Base-by-base conservation (phyloP, 106 monocot species). In the Amphibolis antarctica region DNA sequence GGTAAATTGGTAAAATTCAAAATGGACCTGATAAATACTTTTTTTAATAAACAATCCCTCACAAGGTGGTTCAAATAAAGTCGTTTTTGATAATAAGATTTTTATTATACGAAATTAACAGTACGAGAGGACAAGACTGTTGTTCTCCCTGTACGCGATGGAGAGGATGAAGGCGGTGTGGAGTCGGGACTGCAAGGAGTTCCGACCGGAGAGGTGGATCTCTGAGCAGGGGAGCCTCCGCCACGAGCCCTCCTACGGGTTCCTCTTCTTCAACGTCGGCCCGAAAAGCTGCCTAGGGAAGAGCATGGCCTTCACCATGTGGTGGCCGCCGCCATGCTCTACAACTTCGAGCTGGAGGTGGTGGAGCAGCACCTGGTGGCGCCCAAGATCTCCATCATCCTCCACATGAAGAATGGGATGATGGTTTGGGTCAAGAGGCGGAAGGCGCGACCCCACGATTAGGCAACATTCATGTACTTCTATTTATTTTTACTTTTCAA, bases 141-240 rank as follows among this genome's bases (percentile, higher is more conserved):
- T 62, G 20, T 28, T 85, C 26, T 75, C 63, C 0, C 48, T 66
- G 10, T 86, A 86, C 46, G 19, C 74, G 0, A 86, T 81, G 83
- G 85, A 42, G 18, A 75, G 82, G 60, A 71, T 80, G 81, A 76
- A 81, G 36, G 67, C 70, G 12, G 51, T 91, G 0, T 91, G 90
- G 90, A 86, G 90, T 10, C 67, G 81, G 25, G 86, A 91, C 43
- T 86, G 91, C 78, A 12, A 28, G 25, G 76, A 74, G 25, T 92
- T 81, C 60, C 59, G 31, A 61, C 86, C 86, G 22, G 86, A 81
- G 66, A 50, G 83, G 42, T 92, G 91, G 86, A 79, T 92, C 24
- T 42, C 71, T 0, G 59, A 69, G 9, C 1, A 1, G 10, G 79
- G 85, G 53, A 74, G 50, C 69, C 9, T 78, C 12, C 31, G 53